phyloP scores from a whole-genome alignment of 768 basidiomycete species.

The Coprinellus micaceus region DNA sequence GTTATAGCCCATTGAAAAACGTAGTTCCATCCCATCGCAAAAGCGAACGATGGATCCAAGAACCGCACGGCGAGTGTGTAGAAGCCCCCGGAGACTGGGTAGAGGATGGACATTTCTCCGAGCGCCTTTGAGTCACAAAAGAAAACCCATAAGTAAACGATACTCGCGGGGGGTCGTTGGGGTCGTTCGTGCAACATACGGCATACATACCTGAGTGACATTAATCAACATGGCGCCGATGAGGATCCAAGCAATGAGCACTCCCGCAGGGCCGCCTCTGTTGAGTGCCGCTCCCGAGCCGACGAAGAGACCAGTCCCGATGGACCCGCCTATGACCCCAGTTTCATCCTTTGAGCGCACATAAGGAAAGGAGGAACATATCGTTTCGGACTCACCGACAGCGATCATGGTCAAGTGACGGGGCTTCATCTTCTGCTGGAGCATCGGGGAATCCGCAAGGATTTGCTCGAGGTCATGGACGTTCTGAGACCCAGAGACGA shows the following conservation, averaged over 20 bases:
- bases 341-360: not conserved
- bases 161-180: too few relatives aligned
- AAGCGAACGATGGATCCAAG: slow-evolving; percentile 45
- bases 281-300: slow-evolving; percentile 40
- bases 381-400: slow-evolving; percentile 31
- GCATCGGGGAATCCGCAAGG: slow-evolving; percentile 40
- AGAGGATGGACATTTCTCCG: slow-evolving; percentile 48
- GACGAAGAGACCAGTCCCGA: slow-evolving; percentile 48
- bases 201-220: slow-evolving; percentile 43
- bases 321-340: slow-evolving; percentile 42
- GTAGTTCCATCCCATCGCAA: slow-evolving; percentile 51
- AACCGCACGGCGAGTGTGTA: slow-evolving; percentile 45
- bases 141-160: too few relatives aligned
- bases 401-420: slow-evolving; percentile 47
- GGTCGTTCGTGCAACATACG: too few relatives aligned
- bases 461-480: slow-evolving; percentile 33
- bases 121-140: slow-evolving; percentile 36
- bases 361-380: not conserved
- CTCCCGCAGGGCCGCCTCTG: slow-evolving; percentile 39
- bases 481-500: slow-evolving; percentile 32
- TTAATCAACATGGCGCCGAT: slow-evolving; percentile 48
- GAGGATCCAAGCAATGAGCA: slow-evolving; percentile 42
- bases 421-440: slow-evolving; percentile 48
- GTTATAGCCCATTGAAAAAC: slow-evolving; percentile 44
- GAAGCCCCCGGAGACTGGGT: slow-evolving; percentile 47